Evolutionary conservation across 2,329 filamentous ascomycete genomes (phyloP), one percentile per base, ranked within the genome.

Genomic region (Cephalotrichum gorgonifer): DNA sequence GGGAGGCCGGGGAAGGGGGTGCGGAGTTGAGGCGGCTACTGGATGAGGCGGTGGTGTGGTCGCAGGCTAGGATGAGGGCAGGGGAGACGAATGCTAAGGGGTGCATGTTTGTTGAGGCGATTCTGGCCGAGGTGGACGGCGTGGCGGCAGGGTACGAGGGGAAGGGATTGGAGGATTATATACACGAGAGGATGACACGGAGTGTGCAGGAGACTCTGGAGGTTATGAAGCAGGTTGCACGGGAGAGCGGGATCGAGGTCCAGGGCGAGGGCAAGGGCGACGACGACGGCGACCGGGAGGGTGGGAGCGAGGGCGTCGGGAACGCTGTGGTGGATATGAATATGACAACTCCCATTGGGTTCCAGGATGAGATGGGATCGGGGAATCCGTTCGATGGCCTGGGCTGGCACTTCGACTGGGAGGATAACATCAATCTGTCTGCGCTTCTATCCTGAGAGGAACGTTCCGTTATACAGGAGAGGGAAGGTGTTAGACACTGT

Each of bases 61-160:
- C 56, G 2, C 55, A 72, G 42, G 53, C 55, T 7, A 63, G 61
- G 9, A 62, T 78, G n/a, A 54, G 65, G 44, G 65, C 64, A 0
- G 76, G 74, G 2, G 74, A 79, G 58, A 78, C 74, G 0, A 80
- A 79, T 48, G 60, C 73, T n/a, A 80, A 79, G 53, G 72, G 72
- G 0, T 71, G 71, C 38, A 46, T 80, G 22, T 43, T 42, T 25
- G 7, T 23, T 2, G 41, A 23, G 26, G 41, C 27, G 26, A 11
- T 48, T 3, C 20, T 43, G 5, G 27, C 15, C 11, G 33, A 48
- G 22, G 28, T 43, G 17, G 47, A 48, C 15, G 47, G 23, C 20
- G 28, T 43, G 14, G 26, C n/a, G 17, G n/a, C 26, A n/a, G 47
- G 47, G 28, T 7, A 43, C 4, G 22, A 26, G 14, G 38, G 20